A percentile compares a stretch with the other conserved stretches of the same genome.
Evolutionary conservation across 2,329 filamentous ascomycete species (phyloP).

Genomic region (Delphinella strobiligena): DNA sequence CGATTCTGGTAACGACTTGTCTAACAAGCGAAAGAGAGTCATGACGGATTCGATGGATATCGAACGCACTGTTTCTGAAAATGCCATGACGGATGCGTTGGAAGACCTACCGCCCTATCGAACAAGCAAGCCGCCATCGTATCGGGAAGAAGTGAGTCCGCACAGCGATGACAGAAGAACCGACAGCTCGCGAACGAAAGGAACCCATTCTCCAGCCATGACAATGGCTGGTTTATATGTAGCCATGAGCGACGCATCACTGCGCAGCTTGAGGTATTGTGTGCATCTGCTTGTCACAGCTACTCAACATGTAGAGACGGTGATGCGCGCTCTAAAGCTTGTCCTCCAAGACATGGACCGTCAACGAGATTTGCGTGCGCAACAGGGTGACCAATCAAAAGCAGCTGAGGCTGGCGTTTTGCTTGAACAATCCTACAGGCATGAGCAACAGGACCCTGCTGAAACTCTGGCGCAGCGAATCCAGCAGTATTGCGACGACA

Average conservation of each 20-base stretch:
- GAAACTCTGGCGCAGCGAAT: conserved; percentile 64
- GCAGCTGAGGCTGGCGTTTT: conserved; percentile 13
- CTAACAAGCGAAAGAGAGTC: conserved; percentile 33
- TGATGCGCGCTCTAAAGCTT: conserved; percentile 61
- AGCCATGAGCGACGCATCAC: conserved; percentile 79
- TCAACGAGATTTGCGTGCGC: conserved; percentile 9
- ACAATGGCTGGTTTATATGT: conserved; percentile 84
- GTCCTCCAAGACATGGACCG: conserved; percentile 71
- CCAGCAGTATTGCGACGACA: conserved; percentile 44
- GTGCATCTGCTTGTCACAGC: conserved; percentile 69
- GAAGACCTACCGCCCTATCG: conserved; percentile 79
- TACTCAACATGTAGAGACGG: conserved; percentile 65
- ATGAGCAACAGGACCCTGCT: conserved; percentile 25
- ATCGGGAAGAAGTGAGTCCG: conserved; percentile 22
- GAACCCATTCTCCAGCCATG: conserved; percentile 43
- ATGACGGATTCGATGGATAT: conserved; percentile 35
- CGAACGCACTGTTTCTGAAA: conserved; percentile 26
- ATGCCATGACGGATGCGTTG: conserved; percentile 19
- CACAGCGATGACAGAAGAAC: conserved; percentile 12
- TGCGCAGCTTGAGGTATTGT: conserved; percentile 75
- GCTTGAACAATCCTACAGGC: conserved; percentile 7
- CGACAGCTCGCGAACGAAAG: neutral
- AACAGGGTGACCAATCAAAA: conserved; percentile 7
- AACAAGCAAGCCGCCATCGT: conserved; percentile 42
- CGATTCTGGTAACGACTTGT: conserved; percentile 22